Percentiles rank a stretch among this genome's conserved stretches.
These are phyloP conservation scores for Boletus sensibilis DNA, from an alignment of 768 basidiomycete genomes.

Conservation along the genomic window DNA sequence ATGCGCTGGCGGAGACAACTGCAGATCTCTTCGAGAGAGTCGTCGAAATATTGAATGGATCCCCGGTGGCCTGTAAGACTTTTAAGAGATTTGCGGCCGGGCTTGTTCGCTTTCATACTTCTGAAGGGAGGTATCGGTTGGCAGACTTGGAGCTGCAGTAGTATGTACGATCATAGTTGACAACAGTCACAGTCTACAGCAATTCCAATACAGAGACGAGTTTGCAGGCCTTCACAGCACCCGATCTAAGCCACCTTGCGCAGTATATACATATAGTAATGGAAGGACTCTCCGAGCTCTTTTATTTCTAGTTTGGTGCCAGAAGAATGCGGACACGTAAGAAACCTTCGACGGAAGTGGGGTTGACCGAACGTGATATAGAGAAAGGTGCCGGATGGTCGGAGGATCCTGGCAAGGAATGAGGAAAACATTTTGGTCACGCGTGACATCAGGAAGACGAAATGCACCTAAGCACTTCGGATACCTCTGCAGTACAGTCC, in stretches of 20 bases:
- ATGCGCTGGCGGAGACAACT: conserved; percentile 23
- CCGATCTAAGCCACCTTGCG: conserved; percentile 34
- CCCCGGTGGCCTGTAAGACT: background rate
- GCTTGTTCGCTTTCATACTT: conserved; percentile 20
- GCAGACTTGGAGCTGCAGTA: conserved; percentile 10
- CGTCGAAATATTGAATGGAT: conserved; percentile 17
- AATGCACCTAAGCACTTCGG: conserved; percentile 65
- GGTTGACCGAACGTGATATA: conserved; percentile 90
- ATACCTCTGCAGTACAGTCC: conserved; percentile 74
- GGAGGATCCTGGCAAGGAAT: conserved; percentile 51
- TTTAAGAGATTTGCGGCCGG: conserved; percentile 10
- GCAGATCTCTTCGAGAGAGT: conserved; percentile 17
- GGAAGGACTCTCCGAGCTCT: conserved; percentile 76
- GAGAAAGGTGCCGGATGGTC: conserved; percentile 59
- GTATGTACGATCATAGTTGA: background rate
- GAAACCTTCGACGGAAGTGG: conserved; percentile 75
- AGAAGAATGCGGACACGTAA: conserved; percentile 43
- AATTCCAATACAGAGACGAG: background rate
- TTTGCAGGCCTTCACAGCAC: background rate
- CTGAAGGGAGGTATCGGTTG: conserved; percentile 16
- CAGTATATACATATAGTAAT: conserved; percentile 78
- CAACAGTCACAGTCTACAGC: background rate
- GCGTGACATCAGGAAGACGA: background rate
- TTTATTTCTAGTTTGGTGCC: conserved; percentile 63
- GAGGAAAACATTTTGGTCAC: background rate